Percentiles rank a stretch among this genome's conserved stretches.
Evolutionary conservation across 805 yeast genomes (phyloP).

Genomic region (Schizosaccharomyces japonicus): DNA sequence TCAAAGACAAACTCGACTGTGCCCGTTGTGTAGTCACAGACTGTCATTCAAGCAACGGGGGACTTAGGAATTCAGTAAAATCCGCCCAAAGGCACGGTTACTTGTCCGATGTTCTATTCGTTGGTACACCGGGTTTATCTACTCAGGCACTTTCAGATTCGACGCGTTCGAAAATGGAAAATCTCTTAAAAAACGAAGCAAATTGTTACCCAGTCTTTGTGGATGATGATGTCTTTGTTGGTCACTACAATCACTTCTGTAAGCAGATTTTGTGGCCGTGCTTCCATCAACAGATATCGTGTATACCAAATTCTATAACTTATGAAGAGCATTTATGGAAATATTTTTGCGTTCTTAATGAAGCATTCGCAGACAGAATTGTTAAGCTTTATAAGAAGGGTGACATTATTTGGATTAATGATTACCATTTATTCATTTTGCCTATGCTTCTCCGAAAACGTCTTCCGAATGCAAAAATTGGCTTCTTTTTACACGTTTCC

Average conservation of each 20-base stretch:
- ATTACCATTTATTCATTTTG: conserved; percentile 55
- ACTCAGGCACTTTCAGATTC: not conserved
- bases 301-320: conserved; percentile 77
- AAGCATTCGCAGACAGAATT: conserved; percentile 53
- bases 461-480: conserved; percentile 48
- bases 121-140: not conserved
- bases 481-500: conserved; percentile 65
- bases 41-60: too few species aligned
- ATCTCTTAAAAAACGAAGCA: conserved; percentile 1
- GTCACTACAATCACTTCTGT: conserved; percentile 77
- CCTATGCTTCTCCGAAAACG: conserved; percentile 68
- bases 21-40: too few species aligned
- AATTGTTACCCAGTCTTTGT: conserved; percentile 32
- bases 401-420: conserved; percentile 79
- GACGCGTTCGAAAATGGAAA: not conserved
- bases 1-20: too few species aligned
- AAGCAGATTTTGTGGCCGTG: conserved; percentile 95
- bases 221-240: conserved; percentile 58
- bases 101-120: not conserved
- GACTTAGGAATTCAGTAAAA: too few species aligned
- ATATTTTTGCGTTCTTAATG: conserved; percentile 53
- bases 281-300: conserved; percentile 68
- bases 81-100: too few species aligned
- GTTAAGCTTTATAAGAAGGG: conserved; percentile 39
- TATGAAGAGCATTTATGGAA: conserved; percentile 92